Conservation (phyloP, 2,329 filamentous ascomycete species). For the Coniochaeta sp. region DNA sequence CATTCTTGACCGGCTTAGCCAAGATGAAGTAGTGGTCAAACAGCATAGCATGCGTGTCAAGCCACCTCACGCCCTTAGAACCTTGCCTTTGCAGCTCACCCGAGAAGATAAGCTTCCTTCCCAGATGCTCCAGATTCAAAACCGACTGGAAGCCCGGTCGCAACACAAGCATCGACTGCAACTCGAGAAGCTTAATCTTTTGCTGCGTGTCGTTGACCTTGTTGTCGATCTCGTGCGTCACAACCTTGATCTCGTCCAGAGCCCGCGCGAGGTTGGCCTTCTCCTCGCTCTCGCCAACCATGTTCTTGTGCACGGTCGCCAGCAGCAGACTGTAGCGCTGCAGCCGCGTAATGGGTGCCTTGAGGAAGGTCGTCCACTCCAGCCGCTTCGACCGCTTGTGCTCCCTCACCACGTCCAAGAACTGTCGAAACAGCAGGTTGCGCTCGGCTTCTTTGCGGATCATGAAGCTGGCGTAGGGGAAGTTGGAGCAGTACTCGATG, state of each 20-base stretch:
- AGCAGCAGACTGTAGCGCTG: conserved; percentile 85
- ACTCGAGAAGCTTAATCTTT: conserved; percentile 81
- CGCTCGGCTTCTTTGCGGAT: conserved; percentile 77
- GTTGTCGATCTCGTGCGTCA: conserved; percentile 84
- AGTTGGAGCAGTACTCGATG: conserved; percentile 84
- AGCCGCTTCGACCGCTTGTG: conserved; percentile 76
- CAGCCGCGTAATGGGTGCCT: conserved; percentile 84
- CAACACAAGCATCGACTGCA: conserved; percentile 75
- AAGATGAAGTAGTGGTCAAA: conserved; percentile 97
- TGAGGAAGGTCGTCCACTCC: conserved; percentile 90
- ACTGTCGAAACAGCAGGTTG: conserved; percentile 80
- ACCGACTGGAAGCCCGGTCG: conserved; percentile 84
- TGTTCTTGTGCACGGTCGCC: conserved; percentile 77
- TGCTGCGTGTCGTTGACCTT: conserved; percentile 90
- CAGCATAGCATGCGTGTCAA: conserved; percentile 86
- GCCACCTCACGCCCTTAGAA: conserved; percentile 82
- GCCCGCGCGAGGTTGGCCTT: conserved; percentile 77
- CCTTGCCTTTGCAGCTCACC: conserved; percentile 87
- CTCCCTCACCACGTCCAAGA: conserved; percentile 71
- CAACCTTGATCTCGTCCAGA: conserved; percentile 83
- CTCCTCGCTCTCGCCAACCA: conserved; percentile 78
- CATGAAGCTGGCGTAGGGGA: conserved; percentile 75
- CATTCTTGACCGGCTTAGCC: conserved; percentile 72
- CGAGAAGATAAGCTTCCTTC: conserved; percentile 79
- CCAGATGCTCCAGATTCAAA: conserved; percentile 89